A percentile compares a stretch with the other conserved stretches of the same genome.
Evolutionary conservation across 345 rosid species (phyloP).

Genomic region (Populus davidiana): DNA sequence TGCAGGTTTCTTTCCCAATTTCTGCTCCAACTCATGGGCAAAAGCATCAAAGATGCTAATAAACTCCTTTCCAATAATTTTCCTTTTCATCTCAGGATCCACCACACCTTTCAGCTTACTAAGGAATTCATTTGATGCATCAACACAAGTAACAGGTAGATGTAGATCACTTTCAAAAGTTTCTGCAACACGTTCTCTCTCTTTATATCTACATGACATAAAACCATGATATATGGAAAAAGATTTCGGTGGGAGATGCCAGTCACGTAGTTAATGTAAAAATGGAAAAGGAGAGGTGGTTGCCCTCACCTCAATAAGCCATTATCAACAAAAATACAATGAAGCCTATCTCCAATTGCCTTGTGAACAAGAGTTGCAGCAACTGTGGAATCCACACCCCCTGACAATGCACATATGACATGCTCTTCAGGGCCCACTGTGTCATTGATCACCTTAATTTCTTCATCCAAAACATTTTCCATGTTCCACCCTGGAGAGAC

Average conservation of each 20-base stretch:
- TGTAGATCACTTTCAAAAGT: constrained; percentile 86
- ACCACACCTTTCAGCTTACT: constrained; percentile 79
- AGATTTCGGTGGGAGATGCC: neutral
- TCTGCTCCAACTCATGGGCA: constrained; percentile 71
- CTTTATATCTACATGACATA: constrained; percentile 60
- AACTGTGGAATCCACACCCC: constrained; percentile 98
- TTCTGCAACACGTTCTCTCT: constrained; percentile 88
- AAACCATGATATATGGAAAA: neutral
- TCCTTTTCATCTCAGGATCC: constrained; percentile 91
- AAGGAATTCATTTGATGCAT: constrained; percentile 75
- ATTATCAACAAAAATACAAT: constrained; percentile 92
- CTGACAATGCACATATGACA: constrained; percentile 91
- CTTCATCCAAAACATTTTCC: constrained; percentile 90
- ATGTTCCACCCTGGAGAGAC: constrained; percentile 80
- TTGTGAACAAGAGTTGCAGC: constrained; percentile 95
- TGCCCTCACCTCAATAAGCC: constrained; percentile 71
- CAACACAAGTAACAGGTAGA: constrained; percentile 81
- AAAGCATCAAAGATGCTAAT: constrained; percentile 75
- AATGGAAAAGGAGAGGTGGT: neutral
- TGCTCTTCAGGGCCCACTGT: constrained; percentile 74
- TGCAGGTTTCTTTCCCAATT: constrained; percentile 71
- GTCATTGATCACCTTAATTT: constrained; percentile 63
- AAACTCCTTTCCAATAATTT: constrained; percentile 90
- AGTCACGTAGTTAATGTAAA: neutral
- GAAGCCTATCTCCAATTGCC: constrained; percentile 95